A percentile compares a stretch with the other conserved stretches of the same genome.
phyloP scores from a whole-genome alignment of 805 yeast species.

The Wickerhamiella galacta region DNA sequence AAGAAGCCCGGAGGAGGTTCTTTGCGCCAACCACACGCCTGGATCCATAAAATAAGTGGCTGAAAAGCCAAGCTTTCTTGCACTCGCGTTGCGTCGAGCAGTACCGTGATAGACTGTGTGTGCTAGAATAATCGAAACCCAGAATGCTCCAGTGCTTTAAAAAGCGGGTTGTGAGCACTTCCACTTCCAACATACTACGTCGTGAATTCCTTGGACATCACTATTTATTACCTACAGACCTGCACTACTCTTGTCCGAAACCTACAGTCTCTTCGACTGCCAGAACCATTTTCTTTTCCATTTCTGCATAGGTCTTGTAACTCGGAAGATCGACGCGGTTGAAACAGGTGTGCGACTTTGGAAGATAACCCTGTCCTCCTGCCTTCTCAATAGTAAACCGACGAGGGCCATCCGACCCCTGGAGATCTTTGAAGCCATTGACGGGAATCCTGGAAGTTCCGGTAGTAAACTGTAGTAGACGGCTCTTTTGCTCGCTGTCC shows the following conservation, averaged over 20 bases:
- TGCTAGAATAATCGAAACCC: no score
- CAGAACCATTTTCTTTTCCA: slow-evolving; percentile 78
- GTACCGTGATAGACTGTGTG: no score
- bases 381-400: slow-evolving; percentile 97
- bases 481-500: slow-evolving; percentile 94
- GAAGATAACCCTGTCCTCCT: slow-evolving; percentile 80
- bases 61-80: no score
- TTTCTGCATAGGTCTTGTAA: slow-evolving; percentile 62
- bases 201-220: no score
- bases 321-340: slow-evolving; percentile 97
- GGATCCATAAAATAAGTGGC: no score
- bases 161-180: no score
- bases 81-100: no score
- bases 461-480: slow-evolving; percentile 90
- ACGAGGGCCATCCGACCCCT: slow-evolving; percentile 98
- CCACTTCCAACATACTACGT: no score
- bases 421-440: slow-evolving; percentile 95
- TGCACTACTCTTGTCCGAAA: slow-evolving; percentile 95
- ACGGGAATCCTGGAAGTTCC: slow-evolving; percentile 99
- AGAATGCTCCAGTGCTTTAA: no score
- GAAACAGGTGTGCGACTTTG: slow-evolving; percentile 97
- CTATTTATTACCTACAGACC: no score
- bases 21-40: no score
- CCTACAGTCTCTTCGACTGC: slow-evolving; percentile 99
- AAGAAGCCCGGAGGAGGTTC: no score